Evolutionary conservation across 352 stramenopile species (phyloP), one percentile per base, ranked within the genome.

Genomic region (Pythium plurisporium): DNA sequence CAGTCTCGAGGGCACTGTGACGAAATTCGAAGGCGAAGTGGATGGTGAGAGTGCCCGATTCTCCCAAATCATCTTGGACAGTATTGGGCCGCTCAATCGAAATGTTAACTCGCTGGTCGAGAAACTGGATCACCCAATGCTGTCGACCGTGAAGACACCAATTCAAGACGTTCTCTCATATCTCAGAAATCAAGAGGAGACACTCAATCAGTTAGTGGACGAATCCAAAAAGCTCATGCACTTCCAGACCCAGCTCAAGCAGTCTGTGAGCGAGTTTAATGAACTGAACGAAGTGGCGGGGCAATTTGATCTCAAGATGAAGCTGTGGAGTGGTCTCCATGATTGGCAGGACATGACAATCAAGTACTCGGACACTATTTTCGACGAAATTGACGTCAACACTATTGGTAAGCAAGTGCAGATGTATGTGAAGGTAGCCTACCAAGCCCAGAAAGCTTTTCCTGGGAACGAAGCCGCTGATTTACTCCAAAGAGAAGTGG

Each of bases 41-140:
- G 91, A 98, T 52, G 86, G 89, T 23, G 94, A 98, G 44, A 97
- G 86, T 5, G 85, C 79, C 3, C 87, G 89, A 7, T 98, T 98
- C 46, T 89, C 86, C 7, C 82, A 94, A 33, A 67, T 94, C 22
- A 95, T 98, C 46, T 68, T 92, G 12, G 91, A 97, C 31, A 94
- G 91, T 54, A 87, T 98, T 38, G 63, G 74, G 9, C 79, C 83
- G 0, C 52, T 94, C 20, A 91, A 85, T 29, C 75, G 76, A 8
- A 88, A 80, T 27, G 81, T 87, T 0, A 74, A 81, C 3, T 34
- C 76, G 29, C 49, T 98, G 7, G 63, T 84, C 6, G 87, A 97
- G 46, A 89, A 91, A 30, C 68, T 97, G 9, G 84, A 94, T 27
- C 76, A 94, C 29, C 75, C 76, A 0, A 92, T 91, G 50, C 70